Conservation (phyloP, 1,139 yeast species). For the Pichia sp. region DNA sequence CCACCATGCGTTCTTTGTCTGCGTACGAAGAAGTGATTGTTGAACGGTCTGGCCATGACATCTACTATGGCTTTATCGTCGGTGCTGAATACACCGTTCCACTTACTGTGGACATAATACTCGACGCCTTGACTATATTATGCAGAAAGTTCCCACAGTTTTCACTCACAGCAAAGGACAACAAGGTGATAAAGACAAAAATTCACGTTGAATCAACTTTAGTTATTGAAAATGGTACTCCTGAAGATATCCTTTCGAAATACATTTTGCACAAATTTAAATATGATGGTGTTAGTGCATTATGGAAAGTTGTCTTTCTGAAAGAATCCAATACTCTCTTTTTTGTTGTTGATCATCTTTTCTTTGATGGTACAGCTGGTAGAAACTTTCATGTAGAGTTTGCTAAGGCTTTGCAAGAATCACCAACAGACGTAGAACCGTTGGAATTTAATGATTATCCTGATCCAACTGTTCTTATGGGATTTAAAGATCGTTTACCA, state of each 20-base stretch:
- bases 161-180: not conserved
- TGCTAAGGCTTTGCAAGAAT: not conserved
- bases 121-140: not conserved
- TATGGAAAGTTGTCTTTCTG: conserved; percentile 17
- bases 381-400: conserved; percentile 30
- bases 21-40: conserved; percentile 3
- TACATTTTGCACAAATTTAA: conserved; percentile 6
- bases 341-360: conserved; percentile 33
- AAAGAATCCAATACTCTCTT: conserved; percentile 20
- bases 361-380: conserved; percentile 37
- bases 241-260: conserved; percentile 1
- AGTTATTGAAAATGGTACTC: not conserved
- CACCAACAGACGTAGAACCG: too few relatives aligned
- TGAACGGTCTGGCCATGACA: not conserved
- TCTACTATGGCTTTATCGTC: conserved; percentile 5
- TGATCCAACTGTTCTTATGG: conserved; percentile 11
- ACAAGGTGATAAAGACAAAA: too few relatives aligned
- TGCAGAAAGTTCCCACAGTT: conserved; percentile 4
- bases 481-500: conserved; percentile 1
- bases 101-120: not conserved
- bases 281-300: conserved; percentile 5
- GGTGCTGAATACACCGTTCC: conserved; percentile 5
- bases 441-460: conserved; percentile 5
- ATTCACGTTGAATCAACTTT: not conserved
- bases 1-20: not conserved